These are phyloP conservation scores for Penicillium sp. DNA, from an alignment of 2,329 filamentous ascomycete genomes.

Conservation along the genomic window DNA sequence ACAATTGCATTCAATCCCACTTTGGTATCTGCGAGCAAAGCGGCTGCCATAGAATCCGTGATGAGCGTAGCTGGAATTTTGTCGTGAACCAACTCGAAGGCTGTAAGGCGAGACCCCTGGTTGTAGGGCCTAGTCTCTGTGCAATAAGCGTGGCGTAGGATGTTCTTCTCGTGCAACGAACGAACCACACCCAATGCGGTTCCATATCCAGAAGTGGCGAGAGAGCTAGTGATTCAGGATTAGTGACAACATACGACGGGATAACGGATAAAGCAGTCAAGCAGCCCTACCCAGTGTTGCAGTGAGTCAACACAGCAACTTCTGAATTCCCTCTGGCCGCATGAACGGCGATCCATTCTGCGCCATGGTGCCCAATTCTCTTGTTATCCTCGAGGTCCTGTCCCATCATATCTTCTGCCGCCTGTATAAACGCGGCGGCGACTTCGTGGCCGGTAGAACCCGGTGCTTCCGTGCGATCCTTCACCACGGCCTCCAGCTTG, in stretches of 20 bases:
- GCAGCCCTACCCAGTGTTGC: slow-evolving; percentile 77
- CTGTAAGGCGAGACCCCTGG: slow-evolving; percentile 90
- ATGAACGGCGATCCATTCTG: slow-evolving; percentile 73
- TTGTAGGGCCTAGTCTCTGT: slow-evolving; percentile 98
- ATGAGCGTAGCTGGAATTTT: slow-evolving; percentile 86
- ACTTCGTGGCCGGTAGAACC: slow-evolving; percentile 49
- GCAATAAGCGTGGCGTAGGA: slow-evolving; percentile 83
- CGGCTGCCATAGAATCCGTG: slow-evolving; percentile 94
- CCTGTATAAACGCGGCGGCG: slow-evolving; percentile 67
- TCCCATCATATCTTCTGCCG: slow-evolving; percentile 80
- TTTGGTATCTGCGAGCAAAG: slow-evolving; percentile 62
- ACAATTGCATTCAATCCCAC: slow-evolving; percentile 80
- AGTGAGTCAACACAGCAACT: slow-evolving; percentile 90
- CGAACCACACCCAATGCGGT: slow-evolving; percentile 94
- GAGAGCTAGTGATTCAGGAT: slow-evolving; percentile 57
- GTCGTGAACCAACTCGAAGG: slow-evolving; percentile 95
- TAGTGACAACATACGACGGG: background rate
- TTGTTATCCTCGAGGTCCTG: slow-evolving; percentile 87
- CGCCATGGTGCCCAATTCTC: slow-evolving; percentile 77
- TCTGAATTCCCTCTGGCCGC: slow-evolving; percentile 50
- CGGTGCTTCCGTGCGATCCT: slow-evolving; percentile 39
- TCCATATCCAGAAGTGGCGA: slow-evolving; percentile 96
- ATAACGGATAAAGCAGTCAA: background rate
- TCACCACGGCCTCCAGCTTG: slow-evolving; percentile 68
- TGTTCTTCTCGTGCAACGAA: slow-evolving; percentile 64